Percentiles rank a stretch among this genome's conserved stretches.
Evolutionary conservation across 129 eudicot species (phyloP).

Genomic region (Tagetes patula): DNA sequence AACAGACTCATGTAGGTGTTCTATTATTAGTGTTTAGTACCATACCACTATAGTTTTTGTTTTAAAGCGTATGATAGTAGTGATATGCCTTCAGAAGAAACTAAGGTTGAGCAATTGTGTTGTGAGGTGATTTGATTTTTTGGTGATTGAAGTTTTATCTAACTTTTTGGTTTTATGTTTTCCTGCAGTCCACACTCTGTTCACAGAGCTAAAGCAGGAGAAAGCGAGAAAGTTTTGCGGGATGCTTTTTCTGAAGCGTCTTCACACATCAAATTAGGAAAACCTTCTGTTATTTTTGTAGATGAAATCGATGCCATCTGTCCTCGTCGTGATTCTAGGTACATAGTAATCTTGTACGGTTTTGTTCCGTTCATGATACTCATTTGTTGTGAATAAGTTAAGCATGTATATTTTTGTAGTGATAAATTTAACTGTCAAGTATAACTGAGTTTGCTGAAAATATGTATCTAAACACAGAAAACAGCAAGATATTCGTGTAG

Average conservation of each 20-base stretch:
- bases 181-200: constrained; percentile 91
- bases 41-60: constrained; percentile 2
- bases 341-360: constrained; percentile 12
- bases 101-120: not conserved
- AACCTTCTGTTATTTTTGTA: constrained; percentile 82
- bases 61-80: not conserved
- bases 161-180: constrained; percentile 22
- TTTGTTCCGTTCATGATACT: constrained; percentile 6
- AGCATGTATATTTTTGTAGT: not conserved
- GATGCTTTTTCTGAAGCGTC: constrained; percentile 88
- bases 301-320: constrained; percentile 97
- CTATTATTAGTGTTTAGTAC: not conserved
- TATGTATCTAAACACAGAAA: constrained; percentile 49
- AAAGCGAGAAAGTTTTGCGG: constrained; percentile 80
- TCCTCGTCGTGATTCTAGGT: constrained; percentile 93
- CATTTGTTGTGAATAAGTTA: not conserved
- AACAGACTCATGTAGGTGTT: not conserved
- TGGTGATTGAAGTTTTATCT: constrained; percentile 1
- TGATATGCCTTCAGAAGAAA: not conserved
- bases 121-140: not conserved
- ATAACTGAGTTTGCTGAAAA: constrained; percentile 2
- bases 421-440: not conserved
- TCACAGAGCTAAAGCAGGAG: constrained; percentile 86
- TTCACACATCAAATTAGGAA: constrained; percentile 59
- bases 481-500: constrained; percentile 78